Evolutionary conservation across 345 rosid genomes (phyloP).

Genomic region (Acer yangbiense): DNA sequence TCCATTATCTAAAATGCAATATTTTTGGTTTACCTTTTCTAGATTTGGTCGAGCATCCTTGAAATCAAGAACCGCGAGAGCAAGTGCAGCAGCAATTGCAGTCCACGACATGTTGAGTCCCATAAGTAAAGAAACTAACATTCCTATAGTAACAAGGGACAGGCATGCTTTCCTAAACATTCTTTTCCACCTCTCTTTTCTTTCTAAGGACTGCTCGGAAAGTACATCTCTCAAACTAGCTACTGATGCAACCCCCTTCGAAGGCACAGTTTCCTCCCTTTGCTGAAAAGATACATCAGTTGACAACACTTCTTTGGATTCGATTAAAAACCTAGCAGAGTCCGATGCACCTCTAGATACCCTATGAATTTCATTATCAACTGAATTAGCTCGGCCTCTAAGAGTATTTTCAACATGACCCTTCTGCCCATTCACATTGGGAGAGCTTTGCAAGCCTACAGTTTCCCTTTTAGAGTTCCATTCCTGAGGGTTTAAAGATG

Average conservation of each 20-base stretch:
- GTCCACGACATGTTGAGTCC: constrained; percentile 96
- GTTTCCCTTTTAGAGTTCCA: constrained; percentile 40
- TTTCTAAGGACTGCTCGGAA: constrained; percentile 13
- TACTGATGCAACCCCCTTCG: too few relatives aligned
- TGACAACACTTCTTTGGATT: too few relatives aligned
- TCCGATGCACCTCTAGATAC: too few relatives aligned
- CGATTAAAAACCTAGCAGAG: too few relatives aligned
- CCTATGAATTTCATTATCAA: too few relatives aligned
- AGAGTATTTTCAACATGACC: too few relatives aligned
- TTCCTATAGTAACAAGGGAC: constrained; percentile 62
- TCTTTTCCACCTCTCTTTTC: constrained; percentile 53
- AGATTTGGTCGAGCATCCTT: constrained; percentile 77
- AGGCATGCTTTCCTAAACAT: constrained; percentile 63
- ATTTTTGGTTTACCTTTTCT: constrained; percentile 60
- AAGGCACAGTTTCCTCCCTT: constrained; percentile 20
- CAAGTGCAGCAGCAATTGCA: constrained; percentile 79
- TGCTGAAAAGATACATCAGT: constrained; percentile 6
- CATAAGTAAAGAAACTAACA: constrained; percentile 64
- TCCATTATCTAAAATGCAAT: not conserved
- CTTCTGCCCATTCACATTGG: constrained; percentile 9
- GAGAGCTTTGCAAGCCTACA: constrained; percentile 17
- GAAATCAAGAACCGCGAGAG: constrained; percentile 82
- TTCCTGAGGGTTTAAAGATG: constrained; percentile 49
- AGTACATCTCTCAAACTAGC: constrained; percentile 9
- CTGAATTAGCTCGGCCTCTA: too few relatives aligned